These are phyloP conservation scores for Coemansia sp. DNA, from an alignment of 192 early-diverging fungal genomes.

Conservation along the genomic window DNA sequence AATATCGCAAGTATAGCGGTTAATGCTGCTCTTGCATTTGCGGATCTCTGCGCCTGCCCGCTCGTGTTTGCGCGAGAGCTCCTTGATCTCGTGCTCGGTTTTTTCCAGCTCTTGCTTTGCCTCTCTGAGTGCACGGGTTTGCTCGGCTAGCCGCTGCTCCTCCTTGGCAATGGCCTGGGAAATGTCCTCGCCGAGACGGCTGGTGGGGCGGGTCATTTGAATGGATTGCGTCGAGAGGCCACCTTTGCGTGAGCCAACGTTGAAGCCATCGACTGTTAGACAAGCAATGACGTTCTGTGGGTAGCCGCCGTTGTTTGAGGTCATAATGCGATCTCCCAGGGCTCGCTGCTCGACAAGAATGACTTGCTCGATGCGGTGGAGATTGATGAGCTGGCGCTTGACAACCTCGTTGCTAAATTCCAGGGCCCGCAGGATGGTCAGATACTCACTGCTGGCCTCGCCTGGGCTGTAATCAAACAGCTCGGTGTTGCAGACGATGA, in stretches of 20 bases:
- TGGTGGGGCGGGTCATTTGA: slow-evolving; percentile 34
- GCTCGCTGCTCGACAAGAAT: slow-evolving; percentile 57
- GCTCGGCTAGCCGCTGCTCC: slow-evolving; percentile 18
- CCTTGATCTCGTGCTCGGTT: slow-evolving; percentile 33
- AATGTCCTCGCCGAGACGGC: slow-evolving; percentile 55
- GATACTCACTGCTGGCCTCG: slow-evolving; percentile 56
- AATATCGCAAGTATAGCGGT: slow-evolving; percentile 30
- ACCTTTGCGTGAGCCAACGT: slow-evolving; percentile 55
- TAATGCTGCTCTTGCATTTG: slow-evolving; percentile 33
- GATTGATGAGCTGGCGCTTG: slow-evolving; percentile 68
- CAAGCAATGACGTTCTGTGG: slow-evolving; percentile 64
- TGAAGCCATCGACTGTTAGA: slow-evolving; percentile 57
- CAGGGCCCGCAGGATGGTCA: slow-evolving; percentile 63
- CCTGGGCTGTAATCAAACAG: slow-evolving; percentile 65
- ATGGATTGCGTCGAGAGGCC: slow-evolving; percentile 46
- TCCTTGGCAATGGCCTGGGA: slow-evolving; percentile 34
- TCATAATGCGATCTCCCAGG: slow-evolving; percentile 43
- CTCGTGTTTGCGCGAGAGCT: slow-evolving; percentile 28
- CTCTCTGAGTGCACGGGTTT: slow-evolving; percentile 5
- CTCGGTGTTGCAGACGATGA: slow-evolving; percentile 61
- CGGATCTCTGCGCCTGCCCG: slow-evolving; percentile 27
- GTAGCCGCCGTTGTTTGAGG: slow-evolving; percentile 50
- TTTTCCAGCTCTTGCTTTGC: slow-evolving; percentile 15
- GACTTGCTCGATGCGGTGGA: slow-evolving; percentile 64
- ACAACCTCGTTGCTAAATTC: slow-evolving; percentile 66